These are phyloP conservation scores for Melaleuca alternifolia DNA, from an alignment of 345 rosid genomes.

Conservation along the genomic window DNA sequence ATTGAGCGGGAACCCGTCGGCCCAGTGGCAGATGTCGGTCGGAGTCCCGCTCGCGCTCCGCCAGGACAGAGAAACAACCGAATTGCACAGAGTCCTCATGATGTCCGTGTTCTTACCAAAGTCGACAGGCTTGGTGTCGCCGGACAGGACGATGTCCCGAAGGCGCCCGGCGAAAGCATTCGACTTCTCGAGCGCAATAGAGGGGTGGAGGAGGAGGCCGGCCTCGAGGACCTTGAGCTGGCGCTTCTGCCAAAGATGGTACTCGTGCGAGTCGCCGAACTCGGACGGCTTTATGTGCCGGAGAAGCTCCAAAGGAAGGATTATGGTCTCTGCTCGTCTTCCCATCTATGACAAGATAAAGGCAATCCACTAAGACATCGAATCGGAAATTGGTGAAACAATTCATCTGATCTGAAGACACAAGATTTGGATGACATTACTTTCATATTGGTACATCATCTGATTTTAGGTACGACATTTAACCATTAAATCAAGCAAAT, in stretches of 20 bases:
- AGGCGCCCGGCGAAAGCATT: constrained; percentile 16
- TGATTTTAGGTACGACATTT: no score
- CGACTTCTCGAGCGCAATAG: constrained; percentile 24
- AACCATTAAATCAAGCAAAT: not conserved
- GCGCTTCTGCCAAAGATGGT: constrained; percentile 44
- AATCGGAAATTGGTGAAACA: not conserved
- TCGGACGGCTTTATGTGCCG: constrained; percentile 84
- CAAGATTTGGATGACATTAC: not conserved
- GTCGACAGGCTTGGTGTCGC: constrained; percentile 29
- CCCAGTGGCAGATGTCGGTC: constrained; percentile 38
- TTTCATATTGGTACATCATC: not conserved
- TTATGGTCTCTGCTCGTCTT: constrained; percentile 81
- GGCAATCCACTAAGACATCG: not conserved
- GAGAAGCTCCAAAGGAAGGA: constrained; percentile 83
- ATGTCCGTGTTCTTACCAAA: constrained; percentile 31
- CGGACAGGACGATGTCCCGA: constrained; percentile 17
- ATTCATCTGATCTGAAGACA: not conserved
- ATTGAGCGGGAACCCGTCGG: constrained; percentile 41
- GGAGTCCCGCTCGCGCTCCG: constrained; percentile 23
- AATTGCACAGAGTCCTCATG: constrained; percentile 28
- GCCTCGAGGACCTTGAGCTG: constrained; percentile 31
- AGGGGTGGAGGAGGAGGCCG: constrained; percentile 33
- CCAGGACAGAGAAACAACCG: constrained; percentile 35
- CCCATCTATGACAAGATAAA: constrained; percentile 37
- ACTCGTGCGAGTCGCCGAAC: constrained; percentile 58